Conservation (phyloP, 2,329 filamentous ascomycete species). For the Xylaria sp. region DNA sequence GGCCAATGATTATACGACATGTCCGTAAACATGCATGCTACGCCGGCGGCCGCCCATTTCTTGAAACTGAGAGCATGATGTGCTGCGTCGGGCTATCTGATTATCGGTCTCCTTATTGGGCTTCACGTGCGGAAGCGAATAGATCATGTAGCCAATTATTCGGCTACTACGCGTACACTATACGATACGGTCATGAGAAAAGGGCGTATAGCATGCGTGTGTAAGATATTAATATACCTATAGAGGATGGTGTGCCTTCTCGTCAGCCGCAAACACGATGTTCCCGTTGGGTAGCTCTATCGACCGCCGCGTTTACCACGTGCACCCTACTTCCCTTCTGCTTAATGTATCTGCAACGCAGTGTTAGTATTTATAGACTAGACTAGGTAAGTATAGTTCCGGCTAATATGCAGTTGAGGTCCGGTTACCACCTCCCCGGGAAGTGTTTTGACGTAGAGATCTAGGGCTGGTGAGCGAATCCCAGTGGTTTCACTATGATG, state of each 20-base stretch:
- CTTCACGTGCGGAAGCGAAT: slow-evolving; percentile 1
- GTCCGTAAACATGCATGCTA: neutral
- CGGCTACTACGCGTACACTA: neutral
- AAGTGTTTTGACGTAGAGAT: neutral
- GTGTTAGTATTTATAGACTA: neutral
- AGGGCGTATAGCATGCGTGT: slow-evolving; percentile 8
- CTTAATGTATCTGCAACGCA: neutral
- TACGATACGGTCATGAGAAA: neutral
- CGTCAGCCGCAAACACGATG: neutral
- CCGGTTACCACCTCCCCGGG: neutral
- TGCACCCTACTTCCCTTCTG: neutral
- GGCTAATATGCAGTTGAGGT: neutral
- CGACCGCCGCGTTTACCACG: neutral
- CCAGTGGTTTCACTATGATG: too few species aligned
- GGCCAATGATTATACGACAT: slow-evolving; percentile 11
- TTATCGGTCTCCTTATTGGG: neutral
- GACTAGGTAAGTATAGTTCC: neutral
- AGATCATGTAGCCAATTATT: neutral
- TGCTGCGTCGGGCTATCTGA: slow-evolving; percentile 7
- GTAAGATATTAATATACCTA: neutral
- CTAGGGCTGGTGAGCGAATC: neutral
- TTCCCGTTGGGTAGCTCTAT: neutral
- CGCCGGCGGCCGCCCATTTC: neutral
- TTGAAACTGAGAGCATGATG: neutral
- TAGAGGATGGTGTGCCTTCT: slow-evolving; percentile 5